Evolutionary conservation across 2,329 filamentous ascomycete genomes (phyloP).

Genomic region (Cladophialophora yegresii): DNA sequence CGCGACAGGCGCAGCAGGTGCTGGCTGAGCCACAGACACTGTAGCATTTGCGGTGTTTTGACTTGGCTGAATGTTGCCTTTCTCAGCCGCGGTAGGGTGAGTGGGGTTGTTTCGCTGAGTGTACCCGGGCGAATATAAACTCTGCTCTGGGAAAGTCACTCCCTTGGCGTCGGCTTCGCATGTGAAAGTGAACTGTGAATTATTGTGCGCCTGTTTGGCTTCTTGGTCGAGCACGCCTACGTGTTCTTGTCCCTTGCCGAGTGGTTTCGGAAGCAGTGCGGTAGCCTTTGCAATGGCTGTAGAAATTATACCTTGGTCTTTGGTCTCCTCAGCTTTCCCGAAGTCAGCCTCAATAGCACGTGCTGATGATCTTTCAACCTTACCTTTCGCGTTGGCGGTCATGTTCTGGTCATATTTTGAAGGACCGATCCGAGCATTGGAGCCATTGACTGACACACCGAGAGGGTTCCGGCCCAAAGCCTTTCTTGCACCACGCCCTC

Average conservation of each 20-base stretch:
- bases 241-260: conserved; percentile 70
- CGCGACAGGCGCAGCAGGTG: conserved; percentile 34
- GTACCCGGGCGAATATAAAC: conserved; percentile 42
- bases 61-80: conserved; percentile 55
- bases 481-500: conserved; percentile 74
- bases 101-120: conserved; percentile 30
- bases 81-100: conserved; percentile 39
- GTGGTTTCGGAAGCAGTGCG: conserved; percentile 59
- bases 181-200: conserved; percentile 93
- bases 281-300: conserved; percentile 87
- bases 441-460: conserved; percentile 38
- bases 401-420: conserved; percentile 36
- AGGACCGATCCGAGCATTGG: conserved; percentile 34
- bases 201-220: conserved; percentile 65
- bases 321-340: conserved; percentile 45
- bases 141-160: conserved; percentile 70
- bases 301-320: conserved; percentile 81
- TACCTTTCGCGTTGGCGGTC: conserved; percentile 34
- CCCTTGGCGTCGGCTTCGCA: conserved; percentile 86
- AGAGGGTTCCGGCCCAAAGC: conserved; percentile 37
- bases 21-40: conserved; percentile 44
- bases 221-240: conserved; percentile 75
- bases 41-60: conserved; percentile 58
- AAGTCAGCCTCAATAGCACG: conserved; percentile 31
- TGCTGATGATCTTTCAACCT: not conserved